Percentiles rank a stretch among this genome's conserved stretches.
Evolutionary conservation across 495 filamentous ascomycete species (phyloP).

Genomic region (Cercophora scortea): DNA sequence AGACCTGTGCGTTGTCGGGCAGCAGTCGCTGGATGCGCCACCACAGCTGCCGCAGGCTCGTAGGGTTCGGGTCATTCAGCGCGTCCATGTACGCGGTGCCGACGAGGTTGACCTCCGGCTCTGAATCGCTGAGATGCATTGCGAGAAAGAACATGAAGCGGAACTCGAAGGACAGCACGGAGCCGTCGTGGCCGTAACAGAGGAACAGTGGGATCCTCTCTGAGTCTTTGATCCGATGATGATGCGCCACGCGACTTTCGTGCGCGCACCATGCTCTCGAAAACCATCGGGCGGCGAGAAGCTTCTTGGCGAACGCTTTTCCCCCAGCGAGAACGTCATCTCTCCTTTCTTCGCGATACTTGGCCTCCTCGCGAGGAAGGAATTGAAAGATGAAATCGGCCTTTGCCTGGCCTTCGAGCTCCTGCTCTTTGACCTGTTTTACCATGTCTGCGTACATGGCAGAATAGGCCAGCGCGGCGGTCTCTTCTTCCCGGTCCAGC

Average conservation of each 20-base stretch:
- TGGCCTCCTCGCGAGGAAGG: conserved; percentile 4
- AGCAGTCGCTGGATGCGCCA: conserved; percentile 9
- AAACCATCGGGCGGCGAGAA: conserved; percentile 15
- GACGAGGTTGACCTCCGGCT: not conserved
- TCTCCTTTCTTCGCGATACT: not conserved
- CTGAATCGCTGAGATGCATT: not conserved
- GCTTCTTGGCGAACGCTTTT: conserved; percentile 8
- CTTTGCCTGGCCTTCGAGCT: conserved; percentile 7
- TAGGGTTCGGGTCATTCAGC: conserved; percentile 3
- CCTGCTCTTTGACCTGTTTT: not conserved
- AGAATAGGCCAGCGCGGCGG: conserved; percentile 8
- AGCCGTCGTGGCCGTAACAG: conserved; percentile 9
- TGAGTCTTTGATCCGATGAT: conserved; percentile 8
- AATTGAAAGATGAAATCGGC: conserved; percentile 2
- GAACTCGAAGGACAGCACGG: conserved; percentile 16
- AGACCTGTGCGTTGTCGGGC: not conserved
- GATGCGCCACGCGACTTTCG: conserved; percentile 12
- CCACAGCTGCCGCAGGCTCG: conserved; percentile 5
- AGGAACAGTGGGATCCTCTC: conserved; percentile 8
- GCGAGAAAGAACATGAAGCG: conserved; percentile 13
- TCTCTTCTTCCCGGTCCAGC: conserved; percentile 7
- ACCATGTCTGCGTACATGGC: conserved; percentile 8
- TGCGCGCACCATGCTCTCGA: conserved; percentile 21
- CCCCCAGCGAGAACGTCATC: not conserved
- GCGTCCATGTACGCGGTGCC: not conserved